These are phyloP conservation scores for Kodamaea ohmeri DNA, from an alignment of 1,139 yeast genomes.

Conservation along the genomic window DNA sequence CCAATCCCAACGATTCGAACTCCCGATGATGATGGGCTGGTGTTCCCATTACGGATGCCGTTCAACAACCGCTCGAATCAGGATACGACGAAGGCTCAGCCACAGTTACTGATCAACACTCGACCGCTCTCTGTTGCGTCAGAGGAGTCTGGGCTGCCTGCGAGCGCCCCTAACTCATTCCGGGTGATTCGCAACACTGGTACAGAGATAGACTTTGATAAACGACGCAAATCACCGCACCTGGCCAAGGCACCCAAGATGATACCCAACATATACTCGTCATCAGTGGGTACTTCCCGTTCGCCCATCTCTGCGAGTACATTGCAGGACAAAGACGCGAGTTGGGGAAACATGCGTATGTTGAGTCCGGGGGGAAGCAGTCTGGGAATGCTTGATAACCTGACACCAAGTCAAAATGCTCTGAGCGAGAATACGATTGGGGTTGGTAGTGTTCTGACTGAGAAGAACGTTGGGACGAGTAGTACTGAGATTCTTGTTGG, in stretches of 20 bases:
- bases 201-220: constrained; percentile 77
- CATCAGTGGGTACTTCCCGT: constrained; percentile 35
- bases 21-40: neutral
- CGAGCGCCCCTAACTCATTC: constrained; percentile 40
- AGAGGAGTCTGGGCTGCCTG: neutral
- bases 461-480: too few species aligned
- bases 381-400: too few species aligned
- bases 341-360: too few species aligned
- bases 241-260: constrained; percentile 44
- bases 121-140: neutral
- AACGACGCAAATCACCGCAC: constrained; percentile 74
- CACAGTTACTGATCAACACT: constrained; percentile 5
- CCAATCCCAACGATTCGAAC: neutral
- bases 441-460: too few species aligned
- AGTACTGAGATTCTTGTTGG: too few species aligned
- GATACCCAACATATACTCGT: constrained; percentile 44
- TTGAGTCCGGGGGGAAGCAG: too few species aligned
- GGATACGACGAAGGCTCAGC: neutral
- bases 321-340: constrained; percentile 15
- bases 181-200: constrained; percentile 64
- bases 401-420: constrained; percentile 9
- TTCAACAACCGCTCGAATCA: neutral
- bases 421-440: neutral
- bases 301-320: constrained; percentile 45
- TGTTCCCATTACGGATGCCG: constrained; percentile 6